Evolutionary conservation across 805 yeast species (phyloP).

Genomic region (Myxozyma neotropica): DNA sequence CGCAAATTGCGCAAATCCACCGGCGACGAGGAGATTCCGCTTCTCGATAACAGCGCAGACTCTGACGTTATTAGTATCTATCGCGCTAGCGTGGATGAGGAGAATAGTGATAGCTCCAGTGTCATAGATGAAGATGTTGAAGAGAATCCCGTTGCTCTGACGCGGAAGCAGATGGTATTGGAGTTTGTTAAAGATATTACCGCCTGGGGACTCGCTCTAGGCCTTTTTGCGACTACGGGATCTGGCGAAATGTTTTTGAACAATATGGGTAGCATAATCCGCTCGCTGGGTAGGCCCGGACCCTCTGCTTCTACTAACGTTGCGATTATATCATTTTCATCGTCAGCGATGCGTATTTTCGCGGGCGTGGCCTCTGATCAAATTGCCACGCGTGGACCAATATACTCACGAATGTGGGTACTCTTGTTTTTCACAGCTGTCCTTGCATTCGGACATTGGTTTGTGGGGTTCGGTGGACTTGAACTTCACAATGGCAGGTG

Average conservation of each 20-base stretch:
- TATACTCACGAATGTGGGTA: slow-evolving; percentile 39
- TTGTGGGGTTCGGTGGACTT: slow-evolving; percentile 30
- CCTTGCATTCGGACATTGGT: slow-evolving; percentile 37
- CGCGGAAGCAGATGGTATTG: slow-evolving; percentile 38
- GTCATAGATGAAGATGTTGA: background rate
- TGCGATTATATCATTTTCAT: slow-evolving; percentile 62
- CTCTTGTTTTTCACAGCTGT: slow-evolving; percentile 44
- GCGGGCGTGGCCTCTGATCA: slow-evolving; percentile 73
- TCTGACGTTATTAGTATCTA: background rate
- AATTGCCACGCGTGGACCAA: slow-evolving; percentile 44
- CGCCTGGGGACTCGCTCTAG: slow-evolving; percentile 63
- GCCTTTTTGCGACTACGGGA: slow-evolving; percentile 72
- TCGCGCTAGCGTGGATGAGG: background rate
- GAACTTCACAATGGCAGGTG: slow-evolving; percentile 29
- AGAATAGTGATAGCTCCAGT: background rate
- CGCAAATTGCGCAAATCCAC: background rate
- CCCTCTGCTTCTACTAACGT: slow-evolving; percentile 47
- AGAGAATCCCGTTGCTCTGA: slow-evolving; percentile 7
- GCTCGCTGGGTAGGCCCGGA: slow-evolving; percentile 43
- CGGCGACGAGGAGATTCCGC: slow-evolving; percentile 11
- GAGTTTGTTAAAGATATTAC: slow-evolving; percentile 54
- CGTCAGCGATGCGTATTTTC: slow-evolving; percentile 68
- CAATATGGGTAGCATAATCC: slow-evolving; percentile 75
- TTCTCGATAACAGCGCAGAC: slow-evolving; percentile 1
- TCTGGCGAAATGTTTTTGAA: slow-evolving; percentile 84